Evolutionary conservation across 176 grass and related monocot genomes (phyloP).

Genomic region (Bromus sterilis): DNA sequence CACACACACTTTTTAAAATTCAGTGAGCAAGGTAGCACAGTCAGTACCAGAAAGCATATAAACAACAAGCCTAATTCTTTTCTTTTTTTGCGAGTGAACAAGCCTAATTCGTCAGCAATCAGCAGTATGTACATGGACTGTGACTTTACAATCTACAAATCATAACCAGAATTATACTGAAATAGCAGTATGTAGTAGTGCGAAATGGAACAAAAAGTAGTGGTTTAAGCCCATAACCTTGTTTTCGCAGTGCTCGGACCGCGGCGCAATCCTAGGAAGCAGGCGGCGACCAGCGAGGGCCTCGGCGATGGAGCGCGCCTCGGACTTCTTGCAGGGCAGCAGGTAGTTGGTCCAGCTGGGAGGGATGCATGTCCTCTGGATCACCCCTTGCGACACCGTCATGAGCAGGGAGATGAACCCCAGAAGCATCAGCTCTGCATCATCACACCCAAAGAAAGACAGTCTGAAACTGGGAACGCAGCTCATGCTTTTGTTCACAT

Average conservation of each 20-base stretch:
- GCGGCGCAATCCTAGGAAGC: constrained; percentile 14
- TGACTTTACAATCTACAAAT: too few relatives aligned
- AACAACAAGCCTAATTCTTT: too few relatives aligned
- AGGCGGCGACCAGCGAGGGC: constrained; percentile 30
- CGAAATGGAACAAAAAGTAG: background rate
- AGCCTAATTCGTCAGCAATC: background rate
- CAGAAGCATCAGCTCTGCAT: constrained; percentile 89
- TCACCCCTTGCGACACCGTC: constrained; percentile 65
- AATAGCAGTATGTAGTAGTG: background rate
- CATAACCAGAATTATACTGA: background rate
- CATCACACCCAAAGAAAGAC: background rate
- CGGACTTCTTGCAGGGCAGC: constrained; percentile 55
- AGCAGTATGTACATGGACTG: too few relatives aligned
- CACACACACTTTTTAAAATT: background rate
- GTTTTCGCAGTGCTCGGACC: constrained; percentile 29
- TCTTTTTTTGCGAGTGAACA: too few relatives aligned
- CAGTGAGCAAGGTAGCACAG: background rate
- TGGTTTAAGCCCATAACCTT: constrained; percentile 28
- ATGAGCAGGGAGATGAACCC: constrained; percentile 96
- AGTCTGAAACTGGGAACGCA: background rate
- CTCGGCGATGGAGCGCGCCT: constrained; percentile 15
- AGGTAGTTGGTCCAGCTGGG: constrained; percentile 47
- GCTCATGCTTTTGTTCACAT: background rate
- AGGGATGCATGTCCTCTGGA: constrained; percentile 74
- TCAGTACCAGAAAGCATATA: too few relatives aligned